Evolutionary conservation across 75 land plant species (phyloP).

Genomic region (Larix kaempferi): DNA sequence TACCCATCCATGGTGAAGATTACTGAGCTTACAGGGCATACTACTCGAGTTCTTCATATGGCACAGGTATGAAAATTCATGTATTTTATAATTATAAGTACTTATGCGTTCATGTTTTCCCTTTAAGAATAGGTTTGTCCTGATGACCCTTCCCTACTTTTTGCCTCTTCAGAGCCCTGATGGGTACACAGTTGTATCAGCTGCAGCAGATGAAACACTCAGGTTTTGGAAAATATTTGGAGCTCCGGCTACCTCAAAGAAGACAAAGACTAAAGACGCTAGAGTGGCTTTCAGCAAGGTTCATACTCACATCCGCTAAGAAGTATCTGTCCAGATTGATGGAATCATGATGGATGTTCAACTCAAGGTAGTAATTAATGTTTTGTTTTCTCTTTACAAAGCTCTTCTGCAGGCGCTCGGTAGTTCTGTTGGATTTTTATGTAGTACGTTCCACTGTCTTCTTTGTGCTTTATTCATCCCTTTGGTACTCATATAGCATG

Average conservation of each 20-base stretch:
- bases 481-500: too few relatives aligned
- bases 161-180: conserved; percentile 54
- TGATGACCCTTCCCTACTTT: too few relatives aligned
- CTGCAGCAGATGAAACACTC: conserved; percentile 69
- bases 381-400: conserved; percentile 29
- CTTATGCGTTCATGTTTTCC: too few relatives aligned
- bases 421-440: too few relatives aligned
- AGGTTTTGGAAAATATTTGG: conserved; percentile 75
- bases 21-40: conserved; percentile 76
- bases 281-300: too few relatives aligned
- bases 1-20: conserved; percentile 85
- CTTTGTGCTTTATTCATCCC: too few relatives aligned
- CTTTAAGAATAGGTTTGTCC: too few relatives aligned
- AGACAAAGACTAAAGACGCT: neutral
- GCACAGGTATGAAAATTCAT: conserved; percentile 26
- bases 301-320: neutral
- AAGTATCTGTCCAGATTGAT: neutral
- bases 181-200: conserved; percentile 70
- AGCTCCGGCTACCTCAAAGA: conserved; percentile 11
- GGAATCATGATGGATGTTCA: neutral
- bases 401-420: conserved; percentile 80
- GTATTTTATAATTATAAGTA: too few relatives aligned
- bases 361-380: neutral
- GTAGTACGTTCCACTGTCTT: too few relatives aligned
- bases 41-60: conserved; percentile 71